Evolutionary conservation across 495 filamentous ascomycete species (phyloP).

Genomic region (Neurospora terricola): DNA sequence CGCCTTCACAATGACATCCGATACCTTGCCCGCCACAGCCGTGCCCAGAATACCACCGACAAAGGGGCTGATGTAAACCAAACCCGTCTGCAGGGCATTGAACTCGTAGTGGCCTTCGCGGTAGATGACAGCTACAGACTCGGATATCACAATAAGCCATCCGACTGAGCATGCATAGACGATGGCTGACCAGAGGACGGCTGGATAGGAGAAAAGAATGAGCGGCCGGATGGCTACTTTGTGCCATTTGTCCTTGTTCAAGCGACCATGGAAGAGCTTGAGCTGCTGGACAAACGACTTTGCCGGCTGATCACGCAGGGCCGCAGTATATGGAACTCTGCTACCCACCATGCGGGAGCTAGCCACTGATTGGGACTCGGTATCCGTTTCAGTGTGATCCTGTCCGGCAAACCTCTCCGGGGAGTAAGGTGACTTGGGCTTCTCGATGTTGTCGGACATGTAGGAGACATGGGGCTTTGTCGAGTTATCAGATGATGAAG

Average conservation of each 20-base stretch:
- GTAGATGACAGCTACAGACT: constrained; percentile 72
- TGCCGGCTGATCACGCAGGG: constrained; percentile 46
- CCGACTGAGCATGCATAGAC: constrained; percentile 87
- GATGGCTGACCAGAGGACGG: constrained; percentile 80
- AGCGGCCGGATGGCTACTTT: constrained; percentile 69
- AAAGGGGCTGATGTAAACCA: constrained; percentile 87
- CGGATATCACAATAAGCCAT: constrained; percentile 89
- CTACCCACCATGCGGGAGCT: constrained; percentile 13
- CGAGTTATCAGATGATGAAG: not conserved
- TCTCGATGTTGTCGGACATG: not conserved
- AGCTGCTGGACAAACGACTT: constrained; percentile 64
- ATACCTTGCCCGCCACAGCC: constrained; percentile 80
- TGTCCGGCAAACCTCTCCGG: not conserved
- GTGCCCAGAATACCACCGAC: constrained; percentile 84
- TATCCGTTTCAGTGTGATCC: constrained; percentile 20
- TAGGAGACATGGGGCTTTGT: not conserved
- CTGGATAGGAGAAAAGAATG: constrained; percentile 76
- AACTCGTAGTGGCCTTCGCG: constrained; percentile 65
- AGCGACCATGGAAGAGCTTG: constrained; percentile 63
- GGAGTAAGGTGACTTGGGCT: not conserved
- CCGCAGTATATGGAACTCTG: constrained; percentile 47
- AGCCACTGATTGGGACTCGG: constrained; percentile 21
- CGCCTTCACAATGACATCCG: constrained; percentile 67
- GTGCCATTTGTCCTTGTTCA: constrained; percentile 70
- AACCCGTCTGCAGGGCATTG: constrained; percentile 64